Base-by-base conservation (phyloP, 1,139 yeast species). In the Protomyces gravidus region DNA sequence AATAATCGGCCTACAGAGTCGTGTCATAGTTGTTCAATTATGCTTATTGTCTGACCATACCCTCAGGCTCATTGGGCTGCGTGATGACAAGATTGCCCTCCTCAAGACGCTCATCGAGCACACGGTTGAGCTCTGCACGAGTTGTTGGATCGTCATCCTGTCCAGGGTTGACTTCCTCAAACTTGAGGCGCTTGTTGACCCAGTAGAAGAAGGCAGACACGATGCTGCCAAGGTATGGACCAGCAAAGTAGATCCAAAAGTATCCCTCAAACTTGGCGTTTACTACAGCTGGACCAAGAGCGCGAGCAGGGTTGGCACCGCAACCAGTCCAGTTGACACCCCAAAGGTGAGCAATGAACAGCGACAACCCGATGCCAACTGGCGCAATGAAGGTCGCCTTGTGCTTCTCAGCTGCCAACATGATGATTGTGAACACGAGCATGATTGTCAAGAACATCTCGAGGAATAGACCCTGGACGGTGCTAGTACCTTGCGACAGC, bases 171-270 rank as follows among this genome's bases (percentile, higher is more conserved):
- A 55, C 59, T n/a, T 32, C 42, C 46, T 49, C 56, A 28, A 46
- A 56, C 23, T 32, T 17, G 27, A 56, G 46, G 26, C 11, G 13
- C 50, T 56, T 56, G 55, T 46, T 49, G 39, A 50, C 26, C 21
- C 17, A 27, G 45, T 56, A 56, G 32, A 50, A 50, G 19, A 48
- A 48, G n/a, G 51, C 55, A 7, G 60, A 55, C n/a, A 56, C 15
- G 13, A 61, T 21, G 3, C 61, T 50, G 19, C 65, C 65, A 9
- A 59, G 49, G 21, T 53, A 49, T 9, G 65, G 65, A 19, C 67
- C 67, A 61, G 89, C 80, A 94, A 95, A 87, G 79, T 89, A 89
- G 66, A 89, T 87, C 95, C 95, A 89, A 78, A 83, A 89, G 75
- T 89, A 88, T 68, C 71, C 72, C 48, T 95, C 95, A 84, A 89